Conservation (phyloP, 805 yeast species). For the Barnettozyma botsteinii region DNA sequence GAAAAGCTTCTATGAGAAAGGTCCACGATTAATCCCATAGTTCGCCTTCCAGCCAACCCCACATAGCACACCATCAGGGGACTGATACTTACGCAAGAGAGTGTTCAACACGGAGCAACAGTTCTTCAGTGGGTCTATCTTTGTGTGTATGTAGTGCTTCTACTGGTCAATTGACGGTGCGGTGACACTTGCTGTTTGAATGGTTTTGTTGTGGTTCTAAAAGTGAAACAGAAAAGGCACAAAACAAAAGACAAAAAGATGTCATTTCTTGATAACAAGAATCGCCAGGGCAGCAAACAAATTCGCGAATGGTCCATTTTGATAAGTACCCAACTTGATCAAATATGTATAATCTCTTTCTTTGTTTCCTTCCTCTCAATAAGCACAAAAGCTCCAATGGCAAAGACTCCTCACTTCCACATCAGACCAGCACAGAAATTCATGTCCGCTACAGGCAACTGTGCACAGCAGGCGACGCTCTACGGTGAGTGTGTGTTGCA, state of each 20-base stretch:
- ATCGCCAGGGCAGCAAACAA: not conserved
- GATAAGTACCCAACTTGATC: too few relatives aligned
- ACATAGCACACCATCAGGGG: too few relatives aligned
- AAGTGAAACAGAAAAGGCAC: not conserved
- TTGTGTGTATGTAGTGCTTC: not conserved
- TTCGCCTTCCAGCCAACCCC: conserved; percentile 1
- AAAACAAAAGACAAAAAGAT: not conserved
- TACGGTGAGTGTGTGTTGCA: conserved; percentile 53
- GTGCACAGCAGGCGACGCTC: conserved; percentile 37
- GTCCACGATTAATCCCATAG: not conserved
- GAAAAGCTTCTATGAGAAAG: too few relatives aligned
- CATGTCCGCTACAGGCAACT: conserved; percentile 34
- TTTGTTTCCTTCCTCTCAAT: too few relatives aligned
- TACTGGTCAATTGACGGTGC: not conserved
- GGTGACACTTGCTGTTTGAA: not conserved
- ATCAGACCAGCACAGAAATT: conserved; percentile 39
- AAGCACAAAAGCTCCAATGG: too few relatives aligned
- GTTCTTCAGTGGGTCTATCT: too few relatives aligned
- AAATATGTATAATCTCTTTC: too few relatives aligned
- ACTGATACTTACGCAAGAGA: too few relatives aligned
- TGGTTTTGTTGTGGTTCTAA: not conserved
- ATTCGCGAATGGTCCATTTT: too few relatives aligned
- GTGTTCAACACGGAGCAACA: too few relatives aligned
- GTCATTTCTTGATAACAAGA: conserved; percentile 2
- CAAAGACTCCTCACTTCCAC: conserved; percentile 8